Evolutionary conservation across 2,329 filamentous ascomycete genomes (phyloP), one percentile per base, ranked within the genome.

Genomic region (Stenocarpella maydis): DNA sequence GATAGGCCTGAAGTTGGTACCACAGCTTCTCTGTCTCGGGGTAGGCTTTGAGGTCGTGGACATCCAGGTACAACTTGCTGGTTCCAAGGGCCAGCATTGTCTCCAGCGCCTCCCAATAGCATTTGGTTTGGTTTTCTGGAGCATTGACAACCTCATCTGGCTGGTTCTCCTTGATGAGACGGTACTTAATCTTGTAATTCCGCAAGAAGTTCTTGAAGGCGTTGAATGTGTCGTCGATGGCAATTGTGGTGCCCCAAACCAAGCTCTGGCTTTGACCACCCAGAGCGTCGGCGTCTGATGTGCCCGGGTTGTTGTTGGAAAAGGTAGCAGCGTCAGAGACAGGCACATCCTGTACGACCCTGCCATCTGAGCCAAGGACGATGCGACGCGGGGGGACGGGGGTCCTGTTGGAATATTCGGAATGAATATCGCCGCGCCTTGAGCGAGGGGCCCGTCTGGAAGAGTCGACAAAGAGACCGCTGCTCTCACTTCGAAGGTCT

Each of bases 201-300:
- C 90, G 89, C 34, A 99, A 84, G 76, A 99, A 99, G 73, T 96
- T 94, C 77, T 96, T 95, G 84, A 98, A 97, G 0, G 91, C 86
- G 64, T 90, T 88, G 79, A 97, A 92, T 0, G 94, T 94, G 78
- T 98, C 95, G 71, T 93, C 90, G 65, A 99, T 92, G 6, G 95
- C 97, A 61, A 99, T 93, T 47, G 97, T 98, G 52, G 96, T 99
- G 79, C 96, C 96, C 96, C 96, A 99, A 73, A 99, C 95, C 69
- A 97, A 89, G 74, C 92, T 90, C 68, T 91, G 91, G 47, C 92
- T 93, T 69, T 89, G 89, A 2, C 95, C 96, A 47, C 94, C 95
- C 49, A 98, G 88, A 1, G 87, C 88, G 77, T 98, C 92, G 0
- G 96, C 96, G 79, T 99, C 96, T 2, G 95, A 98, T 8, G 95